phyloP scores from a whole-genome alignment of 352 stramenopile species.

The Pythium phragmitis region DNA sequence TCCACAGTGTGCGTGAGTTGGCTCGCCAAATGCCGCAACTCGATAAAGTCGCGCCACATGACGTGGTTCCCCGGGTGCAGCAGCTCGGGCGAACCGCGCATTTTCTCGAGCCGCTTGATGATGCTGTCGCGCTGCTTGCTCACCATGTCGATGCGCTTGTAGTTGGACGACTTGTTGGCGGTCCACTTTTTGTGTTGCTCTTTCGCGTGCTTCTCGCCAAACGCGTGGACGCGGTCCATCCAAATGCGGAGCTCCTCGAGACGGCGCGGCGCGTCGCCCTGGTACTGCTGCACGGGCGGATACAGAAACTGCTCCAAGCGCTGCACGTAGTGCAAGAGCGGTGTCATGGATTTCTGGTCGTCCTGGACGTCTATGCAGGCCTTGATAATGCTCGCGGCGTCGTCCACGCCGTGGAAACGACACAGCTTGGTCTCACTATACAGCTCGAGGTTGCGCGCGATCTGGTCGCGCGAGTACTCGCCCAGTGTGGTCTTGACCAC shows the following conservation, averaged over 20 bases:
- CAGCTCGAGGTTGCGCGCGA: slow-evolving; percentile 51
- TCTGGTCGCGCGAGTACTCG: slow-evolving; percentile 58
- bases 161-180: slow-evolving; percentile 51
- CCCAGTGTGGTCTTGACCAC: slow-evolving; percentile 47
- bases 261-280: slow-evolving; percentile 21
- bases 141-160: slow-evolving; percentile 70
- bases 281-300: slow-evolving; percentile 18
- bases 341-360: slow-evolving; percentile 35
- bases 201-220: slow-evolving; percentile 44
- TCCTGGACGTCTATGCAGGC: slow-evolving; percentile 53
- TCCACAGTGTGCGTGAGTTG: slow-evolving; percentile 64
- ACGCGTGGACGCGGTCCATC: slow-evolving; percentile 51
- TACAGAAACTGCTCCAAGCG: slow-evolving; percentile 54
- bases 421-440: slow-evolving; percentile 37
- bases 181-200: slow-evolving; percentile 52
- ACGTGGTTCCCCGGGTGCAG: slow-evolving; percentile 47
- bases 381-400: slow-evolving; percentile 54
- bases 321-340: slow-evolving; percentile 45
- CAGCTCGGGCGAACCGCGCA: slow-evolving; percentile 39
- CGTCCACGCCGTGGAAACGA: slow-evolving; percentile 31
- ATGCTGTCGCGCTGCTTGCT: slow-evolving; percentile 56
- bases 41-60: slow-evolving; percentile 67
- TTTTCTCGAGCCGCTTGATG: slow-evolving; percentile 58
- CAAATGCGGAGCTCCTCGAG: slow-evolving; percentile 47
- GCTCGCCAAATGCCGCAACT: slow-evolving; percentile 58